Evolutionary conservation across 2,329 filamentous ascomycete species (phyloP), one percentile per base, ranked within the genome.

Genomic region (Pseudogymnoascus sp.): DNA sequence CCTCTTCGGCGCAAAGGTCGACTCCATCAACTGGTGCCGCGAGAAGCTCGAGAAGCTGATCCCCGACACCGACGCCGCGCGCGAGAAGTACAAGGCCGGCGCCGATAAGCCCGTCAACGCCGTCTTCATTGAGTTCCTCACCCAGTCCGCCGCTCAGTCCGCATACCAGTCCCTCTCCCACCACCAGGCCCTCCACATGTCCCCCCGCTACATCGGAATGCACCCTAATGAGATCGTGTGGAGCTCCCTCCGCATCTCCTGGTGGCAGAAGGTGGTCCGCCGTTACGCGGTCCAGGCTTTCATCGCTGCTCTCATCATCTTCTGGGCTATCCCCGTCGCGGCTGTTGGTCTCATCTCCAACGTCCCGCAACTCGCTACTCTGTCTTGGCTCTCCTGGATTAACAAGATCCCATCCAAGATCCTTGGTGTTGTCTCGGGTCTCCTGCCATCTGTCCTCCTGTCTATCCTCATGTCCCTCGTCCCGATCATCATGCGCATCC

Each of bases 21-120:
- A 99, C 77, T 95, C 92, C 0, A 97, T 99, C 75, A 86, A 93
- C 67, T 97, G 90, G 89, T 90, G 87, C 67, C 89, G 95, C 62
- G 80, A 82, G 1, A 89, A 96, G 75, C 85, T 97, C 62, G 84
- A 88, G 68, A 86, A 86, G 60, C 83, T 96, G 51, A 87, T 89
- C 62, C 88, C 90, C 0, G 82, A 90, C 66, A 87, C 92, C 31
- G 83, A 89, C 61, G 80, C 83, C 45, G 81, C 85, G 23, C 90
- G 95, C 74, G 81, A 80, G 43, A 81, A 83, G 60, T 90, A 93
- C 73, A 83, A 81, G 61, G 78, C 80, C 25, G 85, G 89, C 62
- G 82, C 90, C 41, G 85, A 81, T 54, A 83, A 86, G 66, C 83
- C 85, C 67, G 79, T 92, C 34, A 85, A 88, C 13, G 88, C 92